Conservation (phyloP, 2,329 filamentous ascomycete genomes). For the Venturia asperata region DNA sequence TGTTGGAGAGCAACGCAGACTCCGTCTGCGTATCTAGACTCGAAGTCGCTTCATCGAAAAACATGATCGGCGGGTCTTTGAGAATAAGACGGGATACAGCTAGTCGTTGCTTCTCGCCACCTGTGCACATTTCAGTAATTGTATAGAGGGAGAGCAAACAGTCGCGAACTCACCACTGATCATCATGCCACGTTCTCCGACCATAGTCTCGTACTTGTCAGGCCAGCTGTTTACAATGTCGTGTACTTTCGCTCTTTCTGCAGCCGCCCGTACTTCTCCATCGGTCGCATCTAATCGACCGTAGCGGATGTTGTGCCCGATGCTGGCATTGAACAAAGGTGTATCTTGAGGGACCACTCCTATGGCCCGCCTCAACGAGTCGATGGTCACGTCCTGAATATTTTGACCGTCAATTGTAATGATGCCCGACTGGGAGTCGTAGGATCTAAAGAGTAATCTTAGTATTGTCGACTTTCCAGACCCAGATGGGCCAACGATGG, state of each 20-base stretch:
- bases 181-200: constrained; percentile 93
- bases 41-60: constrained; percentile 93
- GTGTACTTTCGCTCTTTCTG: constrained; percentile 76
- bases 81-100: constrained; percentile 77
- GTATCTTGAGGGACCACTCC: constrained; percentile 97
- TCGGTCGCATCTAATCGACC: constrained; percentile 69
- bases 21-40: constrained; percentile 92
- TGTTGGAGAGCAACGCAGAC: constrained; percentile 81
- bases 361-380: constrained; percentile 76
- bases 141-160: background rate
- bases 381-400: constrained; percentile 71
- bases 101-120: constrained; percentile 86
- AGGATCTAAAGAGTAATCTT: constrained; percentile 85
- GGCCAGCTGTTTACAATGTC: constrained; percentile 73
- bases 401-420: constrained; percentile 93
- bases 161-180: constrained; percentile 55
- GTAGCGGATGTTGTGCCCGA: constrained; percentile 93
- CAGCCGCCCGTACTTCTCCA: constrained; percentile 68
- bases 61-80: constrained; percentile 82
- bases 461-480: constrained; percentile 95
- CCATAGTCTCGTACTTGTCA: constrained; percentile 83
- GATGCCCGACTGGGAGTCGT: constrained; percentile 76
- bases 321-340: constrained; percentile 92
- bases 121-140: constrained; percentile 17
- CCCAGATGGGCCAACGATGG: constrained; percentile 88